Percentiles rank a stretch among this genome's conserved stretches.
phyloP scores from a whole-genome alignment of 352 stramenopile genomes.

The Aphanomyces cochlioides region DNA sequence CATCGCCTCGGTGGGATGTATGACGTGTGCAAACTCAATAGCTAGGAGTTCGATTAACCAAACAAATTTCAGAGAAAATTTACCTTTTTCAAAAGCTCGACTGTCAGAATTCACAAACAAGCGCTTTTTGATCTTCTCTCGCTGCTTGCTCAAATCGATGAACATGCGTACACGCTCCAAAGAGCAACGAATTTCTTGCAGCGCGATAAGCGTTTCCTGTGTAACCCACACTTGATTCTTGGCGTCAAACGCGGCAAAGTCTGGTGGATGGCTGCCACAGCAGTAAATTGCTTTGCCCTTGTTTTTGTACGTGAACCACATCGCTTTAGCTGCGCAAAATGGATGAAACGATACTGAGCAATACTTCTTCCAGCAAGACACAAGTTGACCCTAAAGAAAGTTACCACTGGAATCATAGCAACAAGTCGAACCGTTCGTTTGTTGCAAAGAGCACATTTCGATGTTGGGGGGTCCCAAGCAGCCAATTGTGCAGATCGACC shows the following conservation, averaged over 20 bases:
- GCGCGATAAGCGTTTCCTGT: constrained; percentile 59
- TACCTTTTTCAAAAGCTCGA: constrained; percentile 25
- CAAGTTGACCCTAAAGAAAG: constrained; percentile 18
- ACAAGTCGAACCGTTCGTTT: background rate
- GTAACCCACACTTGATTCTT: constrained; percentile 75
- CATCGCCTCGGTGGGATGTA: constrained; percentile 58
- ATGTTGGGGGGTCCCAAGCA: background rate
- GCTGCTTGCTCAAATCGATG: constrained; percentile 77
- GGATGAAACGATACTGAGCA: constrained; percentile 19
- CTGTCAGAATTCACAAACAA: constrained; percentile 42
- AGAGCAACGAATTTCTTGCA: constrained; percentile 70
- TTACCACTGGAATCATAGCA: background rate
- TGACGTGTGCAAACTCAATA: constrained; percentile 76
- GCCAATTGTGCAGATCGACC: background rate
- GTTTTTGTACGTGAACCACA: constrained; percentile 29
- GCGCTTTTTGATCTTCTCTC: constrained; percentile 80
- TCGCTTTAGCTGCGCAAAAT: constrained; percentile 7
- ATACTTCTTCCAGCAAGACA: constrained; percentile 26
- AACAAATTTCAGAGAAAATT: constrained; percentile 53
- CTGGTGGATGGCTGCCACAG: constrained; percentile 61
- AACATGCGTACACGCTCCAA: constrained; percentile 81
- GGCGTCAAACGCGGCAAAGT: constrained; percentile 62
- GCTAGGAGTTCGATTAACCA: constrained; percentile 37
- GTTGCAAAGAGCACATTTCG: constrained; percentile 23
- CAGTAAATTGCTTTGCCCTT: constrained; percentile 70